These are phyloP conservation scores for Dorcoceras hygrometricum DNA, from an alignment of 257 asterid species.

Conservation along the genomic window DNA sequence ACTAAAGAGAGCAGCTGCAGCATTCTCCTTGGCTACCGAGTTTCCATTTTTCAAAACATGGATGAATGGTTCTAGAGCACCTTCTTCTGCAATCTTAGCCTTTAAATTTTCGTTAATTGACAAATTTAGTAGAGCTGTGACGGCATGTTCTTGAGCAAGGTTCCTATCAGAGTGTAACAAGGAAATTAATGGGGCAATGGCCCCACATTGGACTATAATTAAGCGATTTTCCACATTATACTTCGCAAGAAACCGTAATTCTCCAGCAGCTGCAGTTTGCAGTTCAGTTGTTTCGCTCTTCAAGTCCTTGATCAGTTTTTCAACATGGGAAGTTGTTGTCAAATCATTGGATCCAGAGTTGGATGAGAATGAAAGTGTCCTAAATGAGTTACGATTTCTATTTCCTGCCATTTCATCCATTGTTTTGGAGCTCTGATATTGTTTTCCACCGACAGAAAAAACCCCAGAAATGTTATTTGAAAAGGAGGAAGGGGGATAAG, in stretches of 20 bases:
- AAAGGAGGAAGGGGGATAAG: slow-evolving; percentile 26
- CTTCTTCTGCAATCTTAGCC: slow-evolving; percentile 65
- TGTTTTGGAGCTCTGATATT: slow-evolving; percentile 32
- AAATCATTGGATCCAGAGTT: slow-evolving; percentile 44
- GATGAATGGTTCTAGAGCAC: slow-evolving; percentile 81
- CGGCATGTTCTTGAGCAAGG: slow-evolving; percentile 80
- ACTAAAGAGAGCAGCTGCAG: slow-evolving; percentile 93
- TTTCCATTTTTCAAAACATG: slow-evolving; percentile 77
- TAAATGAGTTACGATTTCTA: slow-evolving; percentile 40
- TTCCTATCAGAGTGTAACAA: slow-evolving; percentile 57
- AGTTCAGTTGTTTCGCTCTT: slow-evolving; percentile 47
- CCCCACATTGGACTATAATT: slow-evolving; percentile 76
- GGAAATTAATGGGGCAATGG: slow-evolving; percentile 64
- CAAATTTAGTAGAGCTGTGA: slow-evolving; percentile 82
- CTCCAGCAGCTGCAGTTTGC: slow-evolving; percentile 75
- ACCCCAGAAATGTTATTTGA: slow-evolving; percentile 28
- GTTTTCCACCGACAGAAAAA: slow-evolving; percentile 33
- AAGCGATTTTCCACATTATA: slow-evolving; percentile 71
- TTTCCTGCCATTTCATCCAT: slow-evolving; percentile 28
- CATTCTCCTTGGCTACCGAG: slow-evolving; percentile 72
- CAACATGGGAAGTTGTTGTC: slow-evolving; percentile 62
- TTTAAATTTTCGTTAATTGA: slow-evolving; percentile 71
- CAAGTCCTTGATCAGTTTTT: slow-evolving; percentile 55
- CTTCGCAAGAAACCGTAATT: slow-evolving; percentile 75
- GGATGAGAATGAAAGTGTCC: slow-evolving; percentile 46